Conservation (phyloP, 2,329 filamentous ascomycete genomes). For the Aspergillus latus region DNA sequence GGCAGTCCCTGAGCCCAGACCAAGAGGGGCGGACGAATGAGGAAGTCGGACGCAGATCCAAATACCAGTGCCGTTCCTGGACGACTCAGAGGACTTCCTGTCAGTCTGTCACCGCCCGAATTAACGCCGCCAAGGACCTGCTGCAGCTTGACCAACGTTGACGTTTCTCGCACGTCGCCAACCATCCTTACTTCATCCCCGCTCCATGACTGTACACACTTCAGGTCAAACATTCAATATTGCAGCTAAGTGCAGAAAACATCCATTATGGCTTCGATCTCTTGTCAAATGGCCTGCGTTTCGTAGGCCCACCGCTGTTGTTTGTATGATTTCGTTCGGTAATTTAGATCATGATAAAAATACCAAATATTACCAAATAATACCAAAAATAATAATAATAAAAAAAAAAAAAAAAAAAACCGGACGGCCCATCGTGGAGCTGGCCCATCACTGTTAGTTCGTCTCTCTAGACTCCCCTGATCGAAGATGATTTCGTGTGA, state of each 20-base stretch:
- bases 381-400: neutral
- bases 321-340: too few species aligned
- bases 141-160: too few species aligned
- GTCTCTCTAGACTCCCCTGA: slow-evolving; percentile 1
- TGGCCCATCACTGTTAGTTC: neutral
- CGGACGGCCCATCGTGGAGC: neutral
- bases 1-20: neutral
- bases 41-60: slow-evolving; percentile 1
- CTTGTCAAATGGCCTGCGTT: too few species aligned
- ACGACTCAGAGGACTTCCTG: neutral
- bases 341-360: neutral
- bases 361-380: neutral
- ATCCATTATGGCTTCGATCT: too few species aligned
- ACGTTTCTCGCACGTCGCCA: neutral
- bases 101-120: neutral
- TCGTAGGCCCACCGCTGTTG: too few species aligned
- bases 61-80: slow-evolving; percentile 1
- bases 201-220: neutral
- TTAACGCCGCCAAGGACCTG: neutral
- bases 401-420: neutral
- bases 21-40: neutral
- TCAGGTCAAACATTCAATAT: too few species aligned
- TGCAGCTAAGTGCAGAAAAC: too few species aligned
- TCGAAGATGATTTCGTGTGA: slow-evolving; percentile 10
- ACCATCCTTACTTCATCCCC: neutral